A percentile compares a stretch with the other conserved stretches of the same genome.
phyloP scores from a whole-genome alignment of 768 basidiomycete species.

The Lyophyllum decastes region DNA sequence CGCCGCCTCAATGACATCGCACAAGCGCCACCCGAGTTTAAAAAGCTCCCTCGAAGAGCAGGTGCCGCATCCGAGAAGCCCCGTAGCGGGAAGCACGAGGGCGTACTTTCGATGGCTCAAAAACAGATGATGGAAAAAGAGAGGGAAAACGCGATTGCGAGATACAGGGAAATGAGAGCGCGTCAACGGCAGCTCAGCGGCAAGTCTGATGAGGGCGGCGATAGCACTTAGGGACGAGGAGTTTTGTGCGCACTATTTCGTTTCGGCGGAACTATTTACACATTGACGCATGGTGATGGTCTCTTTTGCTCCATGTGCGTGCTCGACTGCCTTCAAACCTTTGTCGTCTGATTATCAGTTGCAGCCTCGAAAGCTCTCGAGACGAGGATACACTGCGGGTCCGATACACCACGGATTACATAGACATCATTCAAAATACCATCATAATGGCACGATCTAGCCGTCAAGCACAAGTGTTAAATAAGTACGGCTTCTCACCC shows the following conservation, averaged over 20 bases:
- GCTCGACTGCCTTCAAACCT: neutral
- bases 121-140: slow-evolving; percentile 77
- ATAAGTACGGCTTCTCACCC: neutral
- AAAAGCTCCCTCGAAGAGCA: slow-evolving; percentile 20
- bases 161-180: slow-evolving; percentile 72
- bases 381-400: neutral
- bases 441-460: neutral
- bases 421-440: neutral
- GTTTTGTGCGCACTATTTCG: neutral
- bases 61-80: slow-evolving; percentile 23
- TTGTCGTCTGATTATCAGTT: neutral
- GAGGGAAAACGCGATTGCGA: slow-evolving; percentile 65
- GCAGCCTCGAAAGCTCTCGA: neutral
- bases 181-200: slow-evolving; percentile 29
- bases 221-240: slow-evolving; percentile 1
- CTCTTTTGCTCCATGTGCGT: neutral
- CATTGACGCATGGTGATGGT: neutral
- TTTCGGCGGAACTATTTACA: neutral
- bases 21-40: slow-evolving; percentile 29
- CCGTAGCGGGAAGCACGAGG: slow-evolving; percentile 34
- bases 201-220: slow-evolving; percentile 13
- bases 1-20: slow-evolving; percentile 39
- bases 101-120: slow-evolving; percentile 73
- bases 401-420: neutral
- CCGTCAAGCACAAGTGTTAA: neutral